A percentile compares a stretch with the other conserved stretches of the same genome.
These are phyloP conservation scores for Penicillium lividum DNA, from an alignment of 495 filamentous ascomycete species.

Conservation along the genomic window DNA sequence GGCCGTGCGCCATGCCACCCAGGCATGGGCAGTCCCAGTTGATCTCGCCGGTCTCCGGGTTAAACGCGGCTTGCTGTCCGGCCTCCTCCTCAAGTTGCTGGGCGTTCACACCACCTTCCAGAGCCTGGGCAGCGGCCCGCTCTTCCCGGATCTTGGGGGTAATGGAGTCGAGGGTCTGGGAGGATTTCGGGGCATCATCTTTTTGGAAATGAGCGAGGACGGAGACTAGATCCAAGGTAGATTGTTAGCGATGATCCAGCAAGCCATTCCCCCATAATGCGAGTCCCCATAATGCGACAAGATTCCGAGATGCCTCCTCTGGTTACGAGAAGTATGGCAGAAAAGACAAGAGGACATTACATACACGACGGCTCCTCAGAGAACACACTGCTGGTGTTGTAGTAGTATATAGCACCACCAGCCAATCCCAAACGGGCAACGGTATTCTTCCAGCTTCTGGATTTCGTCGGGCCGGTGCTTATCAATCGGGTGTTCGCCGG, in stretches of 20 bases:
- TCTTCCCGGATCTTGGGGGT: constrained; percentile 44
- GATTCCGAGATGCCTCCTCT: constrained; percentile 12
- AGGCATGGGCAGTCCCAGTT: constrained; percentile 99
- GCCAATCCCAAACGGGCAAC: constrained; percentile 72
- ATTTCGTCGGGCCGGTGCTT: constrained; percentile 69
- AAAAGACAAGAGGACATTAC: constrained; percentile 28
- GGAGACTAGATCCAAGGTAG: constrained; percentile 31
- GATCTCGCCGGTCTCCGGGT: constrained; percentile 98
- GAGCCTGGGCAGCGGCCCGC: constrained; percentile 21
- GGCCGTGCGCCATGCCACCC: constrained; percentile 95
- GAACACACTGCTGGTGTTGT: constrained; percentile 85
- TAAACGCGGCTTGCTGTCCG: constrained; percentile 84
- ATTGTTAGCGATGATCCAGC: constrained; percentile 2
- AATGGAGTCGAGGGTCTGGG: constrained; percentile 49
- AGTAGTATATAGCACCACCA: constrained; percentile 81
- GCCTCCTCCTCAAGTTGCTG: constrained; percentile 79
- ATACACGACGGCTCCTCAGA: constrained; percentile 78
- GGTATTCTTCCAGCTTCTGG: constrained; percentile 81
- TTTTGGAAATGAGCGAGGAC: constrained; percentile 28
- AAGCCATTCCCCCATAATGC: constrained; percentile 6
- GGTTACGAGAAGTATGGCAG: not conserved
- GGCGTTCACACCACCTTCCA: constrained; percentile 22
- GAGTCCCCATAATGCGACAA: not conserved
- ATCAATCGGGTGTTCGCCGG: constrained; percentile 60
- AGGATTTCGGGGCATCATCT: constrained; percentile 29